Evolutionary conservation across 176 grass and related monocot species (phyloP), one percentile per base, ranked within the genome.

Genomic region (Poa annua): DNA sequence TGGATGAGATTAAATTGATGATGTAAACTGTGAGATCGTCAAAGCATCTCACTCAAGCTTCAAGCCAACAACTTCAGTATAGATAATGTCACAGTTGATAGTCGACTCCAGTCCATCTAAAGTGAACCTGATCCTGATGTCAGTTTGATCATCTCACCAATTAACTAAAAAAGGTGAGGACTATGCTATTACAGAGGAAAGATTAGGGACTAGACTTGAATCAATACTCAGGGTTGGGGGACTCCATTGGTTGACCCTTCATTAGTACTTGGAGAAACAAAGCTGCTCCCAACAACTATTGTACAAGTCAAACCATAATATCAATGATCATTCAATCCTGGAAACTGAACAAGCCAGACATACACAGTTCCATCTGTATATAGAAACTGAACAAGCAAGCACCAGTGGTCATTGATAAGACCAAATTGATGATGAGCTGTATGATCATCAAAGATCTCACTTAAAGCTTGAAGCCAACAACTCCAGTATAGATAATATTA

Each of bases 381-480:
- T 15, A 71, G 19, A 63, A 70, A 70, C 17, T 65, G 11, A 44
- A 8, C 44, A 47, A 11, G 44, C 44, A 47, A 11, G 44, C 44
- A 47, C 44, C 15, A 38, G 8, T 44, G 62, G n/a, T 6, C 32
- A 63, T 65, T 63, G 63, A 33, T 39, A 14, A 55, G 13, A 66
- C 21, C 10, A 85, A 79, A 64, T 74, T 20, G 76, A 35, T 56
- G 3, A 48, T 29, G 7, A 22, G 49, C 29, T 11, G 29, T 57
- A n/a, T 20, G 15, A 36, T 26, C 55, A 79, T 71, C 50, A 32
- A 62, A 79, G 29, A 50, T 79, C 22, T 90, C 19, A 64, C 26
- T 44, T 13, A 34, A 24, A 24, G 15, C 24, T 55, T 10, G 16
- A 47, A 22, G 11, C 11, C 39, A 36, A 83, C 20, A 36, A 83